Conservation (phyloP, 1,284 basidiomycete genomes). For the Cutaneotrichosporon dermatis region DNA sequence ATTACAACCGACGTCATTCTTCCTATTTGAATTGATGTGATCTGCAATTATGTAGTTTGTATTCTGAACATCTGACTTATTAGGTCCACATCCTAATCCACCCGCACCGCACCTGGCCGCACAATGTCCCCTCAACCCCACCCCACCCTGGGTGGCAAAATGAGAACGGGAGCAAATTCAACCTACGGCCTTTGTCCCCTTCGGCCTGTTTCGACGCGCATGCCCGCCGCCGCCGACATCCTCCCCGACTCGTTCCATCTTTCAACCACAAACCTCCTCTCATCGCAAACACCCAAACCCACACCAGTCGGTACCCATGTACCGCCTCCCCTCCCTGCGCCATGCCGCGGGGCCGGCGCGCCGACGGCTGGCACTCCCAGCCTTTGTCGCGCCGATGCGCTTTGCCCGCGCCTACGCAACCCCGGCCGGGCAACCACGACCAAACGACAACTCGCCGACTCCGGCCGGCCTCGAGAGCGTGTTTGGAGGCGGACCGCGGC, state of each 20-base stretch:
- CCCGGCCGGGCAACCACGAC: constrained; percentile 29
- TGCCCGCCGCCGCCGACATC: neutral
- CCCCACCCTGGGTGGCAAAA: neutral
- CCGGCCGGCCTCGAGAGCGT: constrained; percentile 41
- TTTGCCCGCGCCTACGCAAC: constrained; percentile 30
- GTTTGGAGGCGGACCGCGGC: constrained; percentile 32
- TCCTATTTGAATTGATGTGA: no score
- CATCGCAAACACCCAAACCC: neutral
- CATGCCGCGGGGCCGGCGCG: constrained; percentile 15
- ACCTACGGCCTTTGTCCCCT: neutral
- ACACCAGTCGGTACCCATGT: constrained; percentile 5
- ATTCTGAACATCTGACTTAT: no score
- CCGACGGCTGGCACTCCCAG: constrained; percentile 17
- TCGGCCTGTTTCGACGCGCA: neutral
- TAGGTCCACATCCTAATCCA: no score
- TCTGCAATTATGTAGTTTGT: no score
- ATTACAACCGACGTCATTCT: no score
- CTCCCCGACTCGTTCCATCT: neutral
- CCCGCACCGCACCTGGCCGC: no score
- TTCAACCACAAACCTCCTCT: neutral
- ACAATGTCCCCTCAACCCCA: no score
- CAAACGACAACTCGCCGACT: constrained; percentile 34
- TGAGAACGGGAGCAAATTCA: neutral
- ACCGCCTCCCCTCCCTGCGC: constrained; percentile 13
- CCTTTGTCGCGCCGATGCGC: neutral